phyloP scores from a whole-genome alignment of 2,329 filamentous ascomycete species.

The Immersiporthe knoxdaviesiana region DNA sequence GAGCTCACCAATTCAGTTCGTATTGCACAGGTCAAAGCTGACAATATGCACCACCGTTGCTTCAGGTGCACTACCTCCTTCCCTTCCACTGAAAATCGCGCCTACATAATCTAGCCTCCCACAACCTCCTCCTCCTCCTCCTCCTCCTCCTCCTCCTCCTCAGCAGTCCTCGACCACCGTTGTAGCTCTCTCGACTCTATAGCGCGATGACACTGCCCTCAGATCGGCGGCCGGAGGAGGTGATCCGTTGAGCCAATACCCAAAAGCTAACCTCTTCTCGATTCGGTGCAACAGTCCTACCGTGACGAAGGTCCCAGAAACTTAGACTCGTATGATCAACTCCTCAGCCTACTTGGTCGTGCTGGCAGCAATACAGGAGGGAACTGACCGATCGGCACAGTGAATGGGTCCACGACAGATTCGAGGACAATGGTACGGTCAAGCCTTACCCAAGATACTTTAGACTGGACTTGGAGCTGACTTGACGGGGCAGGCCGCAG shows the following conservation, averaged over 20 bases:
- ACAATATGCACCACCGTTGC: constrained; percentile 27
- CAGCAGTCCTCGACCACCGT: constrained; percentile 39
- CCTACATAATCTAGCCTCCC: constrained; percentile 17
- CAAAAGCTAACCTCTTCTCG: constrained; percentile 48
- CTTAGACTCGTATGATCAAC: constrained; percentile 66
- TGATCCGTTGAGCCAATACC: constrained; percentile 40
- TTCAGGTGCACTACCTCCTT: constrained; percentile 34
- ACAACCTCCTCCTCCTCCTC: constrained; percentile 34
- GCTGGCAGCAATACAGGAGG: constrained; percentile 7
- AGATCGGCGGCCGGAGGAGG: constrained; percentile 38
- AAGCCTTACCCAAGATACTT: not conserved
- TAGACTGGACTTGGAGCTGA: constrained; percentile 8
- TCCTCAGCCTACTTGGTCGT: constrained; percentile 8
- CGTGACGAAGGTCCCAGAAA: constrained; percentile 66
- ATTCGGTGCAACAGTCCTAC: constrained; percentile 58
- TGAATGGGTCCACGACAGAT: constrained; percentile 95
- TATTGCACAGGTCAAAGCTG: constrained; percentile 5
- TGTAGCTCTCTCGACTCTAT: constrained; percentile 36
- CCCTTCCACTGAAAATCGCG: constrained; percentile 37
- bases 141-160: constrained; percentile 36
- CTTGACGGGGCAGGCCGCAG: constrained; percentile 29
- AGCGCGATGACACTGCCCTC: constrained; percentile 37
- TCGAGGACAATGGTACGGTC: constrained; percentile 68
- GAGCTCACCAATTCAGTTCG: constrained; percentile 8
- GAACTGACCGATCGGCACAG: constrained; percentile 48